Evolutionary conservation across 2,329 filamentous ascomycete genomes (phyloP), one percentile per base, ranked within the genome.

Genomic region (Lasiodiplodia sp.): DNA sequence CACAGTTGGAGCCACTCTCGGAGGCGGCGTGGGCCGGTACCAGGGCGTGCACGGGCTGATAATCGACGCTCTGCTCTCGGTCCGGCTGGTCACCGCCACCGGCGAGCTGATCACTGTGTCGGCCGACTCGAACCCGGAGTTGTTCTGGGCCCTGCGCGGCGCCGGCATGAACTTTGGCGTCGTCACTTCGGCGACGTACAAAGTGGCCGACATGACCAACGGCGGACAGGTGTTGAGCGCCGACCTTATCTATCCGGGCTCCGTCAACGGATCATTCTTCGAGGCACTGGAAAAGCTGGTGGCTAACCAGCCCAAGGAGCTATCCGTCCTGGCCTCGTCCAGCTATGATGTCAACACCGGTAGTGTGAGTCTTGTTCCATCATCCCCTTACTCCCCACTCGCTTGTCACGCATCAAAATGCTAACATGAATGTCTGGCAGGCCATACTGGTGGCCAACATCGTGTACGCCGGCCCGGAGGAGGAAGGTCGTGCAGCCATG

Each of bases 21-120:
- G 86, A 12, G 87, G 86, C 34, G 87, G 87, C 0, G 86, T 86
- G 71, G 86, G 87, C 3, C 81, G 84, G 73, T 77, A 89, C 14
- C 84, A 83, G 63, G 84, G 85, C 0, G 76, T 79, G 23, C 80
- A 87, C 60, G 76, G 76, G 5, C 71, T 75, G 0, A 69, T 71
- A n/a, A 62, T 70, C 18, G 76, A 77, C 44, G 70, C 75, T 14
- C 68, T 77, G 12, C 40, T 75, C 2, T 72, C 72, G 12, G 71
- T 71, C 3, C 69, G 70, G 44, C 53, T 78, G 11, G 74, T 81
- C 2, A 71, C 77, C 10, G 75, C 77, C 14, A 73, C 71, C n/a
- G 79, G 78, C 5, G 71, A 71, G 6, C 40, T 78, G n/a, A 60
- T 79, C 6, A 71, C 69, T 23, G 78, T 74, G 8, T 79, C 76